phyloP scores from a whole-genome alignment of 768 basidiomycete species.

The Mycena sanguinolenta region DNA sequence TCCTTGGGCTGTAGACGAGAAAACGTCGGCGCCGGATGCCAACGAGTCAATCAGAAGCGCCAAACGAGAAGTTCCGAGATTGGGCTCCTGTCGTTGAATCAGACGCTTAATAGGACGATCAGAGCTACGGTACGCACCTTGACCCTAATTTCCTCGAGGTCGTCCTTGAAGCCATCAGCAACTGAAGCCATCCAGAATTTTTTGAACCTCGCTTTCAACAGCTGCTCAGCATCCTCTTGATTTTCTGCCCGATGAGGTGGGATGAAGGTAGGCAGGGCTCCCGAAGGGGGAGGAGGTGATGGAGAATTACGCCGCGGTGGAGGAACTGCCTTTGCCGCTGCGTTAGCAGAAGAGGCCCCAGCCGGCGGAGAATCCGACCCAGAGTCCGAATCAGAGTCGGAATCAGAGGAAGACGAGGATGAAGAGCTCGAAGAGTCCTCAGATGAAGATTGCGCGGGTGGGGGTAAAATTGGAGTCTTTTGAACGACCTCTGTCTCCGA shows the following conservation, averaged over 20 bases:
- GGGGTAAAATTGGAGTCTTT: conserved; percentile 25
- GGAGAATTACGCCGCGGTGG: conserved; percentile 49
- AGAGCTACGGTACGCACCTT: conserved; percentile 61
- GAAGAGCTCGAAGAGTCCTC: conserved; percentile 49
- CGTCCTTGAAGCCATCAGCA: conserved; percentile 85
- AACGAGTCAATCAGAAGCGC: conserved; percentile 86
- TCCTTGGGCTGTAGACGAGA: conserved; percentile 57
- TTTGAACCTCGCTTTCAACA: conserved; percentile 76
- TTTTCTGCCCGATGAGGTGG: conserved; percentile 44
- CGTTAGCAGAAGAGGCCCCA: conserved; percentile 28
- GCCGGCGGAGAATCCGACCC: conserved; percentile 34
- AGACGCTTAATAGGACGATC: conserved; percentile 1
- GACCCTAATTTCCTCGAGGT: conserved; percentile 81
- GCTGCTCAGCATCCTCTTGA: conserved; percentile 58
- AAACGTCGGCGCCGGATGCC: conserved; percentile 83
- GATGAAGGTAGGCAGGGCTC: conserved; percentile 71
- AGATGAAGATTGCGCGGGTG: conserved; percentile 19
- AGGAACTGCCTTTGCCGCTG: conserved; percentile 19
- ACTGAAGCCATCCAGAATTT: conserved; percentile 91
- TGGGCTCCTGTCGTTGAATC: conserved; percentile 62
- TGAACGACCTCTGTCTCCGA: conserved; percentile 25
- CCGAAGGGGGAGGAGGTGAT: conserved; percentile 61
- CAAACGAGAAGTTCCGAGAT: conserved; percentile 75
- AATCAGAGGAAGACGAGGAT: conserved; percentile 41
- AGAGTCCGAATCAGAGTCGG: conserved; percentile 36